A percentile compares a stretch with the other conserved stretches of the same genome.
Conservation (phyloP, 2,329 filamentous ascomycete species). For the Trichophyton verrucosum region DNA sequence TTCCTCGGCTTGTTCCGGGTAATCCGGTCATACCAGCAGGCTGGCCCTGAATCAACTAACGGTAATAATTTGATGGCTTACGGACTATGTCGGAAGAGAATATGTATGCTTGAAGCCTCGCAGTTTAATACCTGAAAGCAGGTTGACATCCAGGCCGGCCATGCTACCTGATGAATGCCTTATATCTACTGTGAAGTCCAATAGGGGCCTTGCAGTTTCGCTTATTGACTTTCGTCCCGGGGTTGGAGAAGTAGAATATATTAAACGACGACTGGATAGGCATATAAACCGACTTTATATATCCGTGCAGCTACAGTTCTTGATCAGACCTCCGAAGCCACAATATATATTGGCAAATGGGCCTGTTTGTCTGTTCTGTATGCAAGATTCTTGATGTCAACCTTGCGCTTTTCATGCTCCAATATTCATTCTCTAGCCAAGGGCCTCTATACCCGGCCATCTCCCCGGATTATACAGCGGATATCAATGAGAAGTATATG, state of each 20-base stretch:
- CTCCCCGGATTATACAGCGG: not conserved
- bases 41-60: no score
- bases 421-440: not conserved
- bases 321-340: not conserved
- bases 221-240: not conserved
- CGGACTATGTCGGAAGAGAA: no score
- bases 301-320: not conserved
- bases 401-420: not conserved
- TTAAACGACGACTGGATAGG: not conserved
- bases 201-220: not conserved
- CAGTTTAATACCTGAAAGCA: not conserved
- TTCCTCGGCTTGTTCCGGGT: no score
- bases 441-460: not conserved
- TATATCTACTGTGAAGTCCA: not conserved
- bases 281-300: not conserved
- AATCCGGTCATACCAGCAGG: no score
- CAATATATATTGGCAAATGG: not conserved
- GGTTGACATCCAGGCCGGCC: not conserved
- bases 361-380: not conserved
- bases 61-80: no score
- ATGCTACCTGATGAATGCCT: not conserved
- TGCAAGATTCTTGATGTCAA: not conserved
- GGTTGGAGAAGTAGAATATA: not conserved
- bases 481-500: not conserved
- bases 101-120: not conserved